phyloP scores from a whole-genome alignment of 2,329 filamentous ascomycete species.

The Boeremia lycopersici region DNA sequence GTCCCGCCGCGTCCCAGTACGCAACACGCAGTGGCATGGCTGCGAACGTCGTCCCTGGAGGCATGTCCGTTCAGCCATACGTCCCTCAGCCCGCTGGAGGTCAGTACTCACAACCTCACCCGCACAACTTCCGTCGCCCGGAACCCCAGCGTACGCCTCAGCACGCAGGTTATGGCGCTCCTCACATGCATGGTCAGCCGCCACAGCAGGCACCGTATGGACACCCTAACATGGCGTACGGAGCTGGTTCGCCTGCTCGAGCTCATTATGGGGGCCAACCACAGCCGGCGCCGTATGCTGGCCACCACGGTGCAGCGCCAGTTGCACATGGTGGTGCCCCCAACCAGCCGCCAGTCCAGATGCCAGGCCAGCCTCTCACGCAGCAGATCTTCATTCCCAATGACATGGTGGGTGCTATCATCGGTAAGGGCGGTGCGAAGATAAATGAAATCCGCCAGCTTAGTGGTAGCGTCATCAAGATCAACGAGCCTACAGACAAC shows the following conservation, averaged over 20 bases:
- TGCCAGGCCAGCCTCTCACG: slow-evolving; percentile 81
- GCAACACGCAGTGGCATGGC: slow-evolving; percentile 93
- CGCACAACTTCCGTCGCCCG: slow-evolving; percentile 81
- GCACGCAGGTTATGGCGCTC: slow-evolving; percentile 67
- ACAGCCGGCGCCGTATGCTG: slow-evolving; percentile 71
- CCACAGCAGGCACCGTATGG: slow-evolving; percentile 48
- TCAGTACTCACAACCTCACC: slow-evolving; percentile 90
- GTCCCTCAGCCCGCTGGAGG: slow-evolving; percentile 90
- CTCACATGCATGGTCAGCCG: slow-evolving; percentile 74
- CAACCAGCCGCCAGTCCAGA: slow-evolving; percentile 66
- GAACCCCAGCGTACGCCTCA: slow-evolving; percentile 74
- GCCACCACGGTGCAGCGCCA: slow-evolving; percentile 59
- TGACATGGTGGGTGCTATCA: slow-evolving; percentile 99
- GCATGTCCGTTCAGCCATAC: slow-evolving; percentile 99
- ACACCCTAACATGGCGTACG: slow-evolving; percentile 78
- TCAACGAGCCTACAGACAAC: slow-evolving; percentile 98
- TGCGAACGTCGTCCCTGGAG: slow-evolving; percentile 90
- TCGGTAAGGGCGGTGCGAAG: slow-evolving; percentile 97
- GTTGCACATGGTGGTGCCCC: slow-evolving; percentile 71
- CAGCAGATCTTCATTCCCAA: slow-evolving; percentile 99
- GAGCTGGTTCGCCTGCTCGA: slow-evolving; percentile 70
- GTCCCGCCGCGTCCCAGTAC: slow-evolving; percentile 95
- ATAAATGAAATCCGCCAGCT: slow-evolving; percentile 99
- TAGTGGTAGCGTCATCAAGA: slow-evolving; percentile 98
- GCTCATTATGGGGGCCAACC: slow-evolving; percentile 78